Conservation (phyloP, 169 alveolate genomes). For the Cryptosporidium ryanae region DNA sequence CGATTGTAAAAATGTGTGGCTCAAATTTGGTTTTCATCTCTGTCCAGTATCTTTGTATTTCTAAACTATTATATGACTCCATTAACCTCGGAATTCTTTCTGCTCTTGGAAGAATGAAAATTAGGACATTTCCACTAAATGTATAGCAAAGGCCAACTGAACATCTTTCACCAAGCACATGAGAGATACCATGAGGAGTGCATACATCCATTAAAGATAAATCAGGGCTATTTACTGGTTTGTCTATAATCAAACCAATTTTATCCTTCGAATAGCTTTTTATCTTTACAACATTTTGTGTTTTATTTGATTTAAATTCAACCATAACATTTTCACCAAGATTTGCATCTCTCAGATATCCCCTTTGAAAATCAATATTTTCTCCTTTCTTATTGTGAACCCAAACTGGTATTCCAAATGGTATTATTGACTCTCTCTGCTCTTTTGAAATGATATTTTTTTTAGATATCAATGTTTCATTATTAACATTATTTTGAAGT, state of each 20-base stretch:
- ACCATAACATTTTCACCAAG: slow-evolving; percentile 72
- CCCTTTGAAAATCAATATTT: not conserved
- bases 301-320: slow-evolving; percentile 28
- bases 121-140: slow-evolving; percentile 63
- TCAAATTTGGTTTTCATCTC: slow-evolving; percentile 71
- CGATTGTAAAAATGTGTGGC: slow-evolving; percentile 62
- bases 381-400: slow-evolving; percentile 13
- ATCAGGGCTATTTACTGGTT: slow-evolving; percentile 68
- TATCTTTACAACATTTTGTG: slow-evolving; percentile 32
- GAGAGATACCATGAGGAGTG: slow-evolving; percentile 69
- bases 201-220: slow-evolving; percentile 37
- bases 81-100: slow-evolving; percentile 51
- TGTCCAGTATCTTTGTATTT: slow-evolving; percentile 67
- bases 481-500: slow-evolving; percentile 1
- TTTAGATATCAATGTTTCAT: slow-evolving; percentile 11
- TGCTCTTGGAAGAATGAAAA: slow-evolving; percentile 50
- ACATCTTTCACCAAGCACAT: slow-evolving; percentile 70
- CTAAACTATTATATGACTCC: slow-evolving; percentile 53
- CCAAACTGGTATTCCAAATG: slow-evolving; percentile 70
- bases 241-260: slow-evolving; percentile 36
- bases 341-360: slow-evolving; percentile 64
- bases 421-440: slow-evolving; percentile 39
- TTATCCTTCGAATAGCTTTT: slow-evolving; percentile 60
- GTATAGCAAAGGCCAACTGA: slow-evolving; percentile 53
- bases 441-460: slow-evolving; percentile 6